phyloP scores from a whole-genome alignment of 2,329 filamentous ascomycete species.

The Fusarium abutilonis region DNA sequence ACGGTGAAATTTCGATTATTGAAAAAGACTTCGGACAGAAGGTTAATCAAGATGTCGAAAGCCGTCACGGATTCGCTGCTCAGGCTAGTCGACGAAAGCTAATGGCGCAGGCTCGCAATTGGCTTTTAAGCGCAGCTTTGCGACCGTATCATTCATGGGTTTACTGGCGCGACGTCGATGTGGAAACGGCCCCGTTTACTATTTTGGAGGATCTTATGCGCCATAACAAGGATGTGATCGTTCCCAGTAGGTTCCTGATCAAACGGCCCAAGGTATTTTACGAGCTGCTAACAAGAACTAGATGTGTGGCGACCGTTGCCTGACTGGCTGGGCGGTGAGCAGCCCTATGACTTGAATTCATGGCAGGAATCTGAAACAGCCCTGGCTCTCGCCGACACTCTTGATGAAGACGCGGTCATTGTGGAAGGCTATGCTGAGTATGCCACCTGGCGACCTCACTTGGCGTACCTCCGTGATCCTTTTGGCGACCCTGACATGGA shows the following conservation, averaged over 20 bases:
- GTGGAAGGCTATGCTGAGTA: slow-evolving; percentile 99
- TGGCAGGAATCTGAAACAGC: slow-evolving; percentile 99
- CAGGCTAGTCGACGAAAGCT: slow-evolving; percentile 93
- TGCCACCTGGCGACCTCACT: slow-evolving; percentile 95
- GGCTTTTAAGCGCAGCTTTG: slow-evolving; percentile 91
- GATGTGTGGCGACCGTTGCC: slow-evolving; percentile 99
- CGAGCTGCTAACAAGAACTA: slow-evolving; percentile 51
- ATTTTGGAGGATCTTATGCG: slow-evolving; percentile 98
- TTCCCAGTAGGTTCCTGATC: slow-evolving; percentile 79
- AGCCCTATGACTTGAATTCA: slow-evolving; percentile 97
- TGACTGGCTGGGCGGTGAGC: slow-evolving; percentile 97
- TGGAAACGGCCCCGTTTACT: slow-evolving; percentile 95
- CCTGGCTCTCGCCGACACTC: slow-evolving; percentile 87
- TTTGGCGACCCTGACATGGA: slow-evolving; percentile 99
- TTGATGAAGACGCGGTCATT: slow-evolving; percentile 98
- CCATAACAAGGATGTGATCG: slow-evolving; percentile 98
- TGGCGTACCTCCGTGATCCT: slow-evolving; percentile 95
- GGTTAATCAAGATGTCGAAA: slow-evolving; percentile 97
- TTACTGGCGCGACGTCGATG: slow-evolving; percentile 98
- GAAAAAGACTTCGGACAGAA: slow-evolving; percentile 99
- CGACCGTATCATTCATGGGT: slow-evolving; percentile 98
- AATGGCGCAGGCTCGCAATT: slow-evolving; percentile 98
- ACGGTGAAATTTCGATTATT: slow-evolving; percentile 96
- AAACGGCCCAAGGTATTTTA: background rate
- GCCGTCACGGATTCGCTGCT: slow-evolving; percentile 94